A percentile compares a stretch with the other conserved stretches of the same genome.
phyloP scores from a whole-genome alignment of 768 basidiomycete genomes.

The Neoboletus subvelutipes region DNA sequence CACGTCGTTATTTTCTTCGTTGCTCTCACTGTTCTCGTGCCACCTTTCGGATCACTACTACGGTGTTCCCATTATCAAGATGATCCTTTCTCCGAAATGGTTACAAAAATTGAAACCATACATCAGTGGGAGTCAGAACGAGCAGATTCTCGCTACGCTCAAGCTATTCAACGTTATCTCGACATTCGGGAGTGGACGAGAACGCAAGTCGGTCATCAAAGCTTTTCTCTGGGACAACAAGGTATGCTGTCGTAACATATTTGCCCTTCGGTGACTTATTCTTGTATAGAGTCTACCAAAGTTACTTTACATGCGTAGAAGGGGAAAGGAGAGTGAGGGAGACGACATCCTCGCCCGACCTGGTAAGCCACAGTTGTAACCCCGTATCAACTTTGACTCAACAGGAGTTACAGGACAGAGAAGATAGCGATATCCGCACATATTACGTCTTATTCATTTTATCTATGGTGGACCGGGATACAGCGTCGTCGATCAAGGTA shows the following conservation, averaged over 20 bases:
- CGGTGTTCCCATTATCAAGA: conserved; percentile 63
- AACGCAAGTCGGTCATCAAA: conserved; percentile 62
- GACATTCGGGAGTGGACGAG: conserved; percentile 61
- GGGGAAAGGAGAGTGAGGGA: conserved; percentile 41
- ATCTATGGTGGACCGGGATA: conserved; percentile 60
- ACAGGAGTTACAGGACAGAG: conserved; percentile 1
- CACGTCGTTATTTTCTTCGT: conserved; percentile 52
- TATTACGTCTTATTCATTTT: conserved; percentile 71
- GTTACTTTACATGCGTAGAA: conserved; percentile 70
- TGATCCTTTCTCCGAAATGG: conserved; percentile 54
- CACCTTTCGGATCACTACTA: conserved; percentile 68
- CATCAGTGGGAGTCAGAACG: conserved; percentile 59
- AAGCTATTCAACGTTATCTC: conserved; percentile 64
- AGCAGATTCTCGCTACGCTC: conserved; percentile 63
- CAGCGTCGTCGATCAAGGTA: conserved; percentile 52
- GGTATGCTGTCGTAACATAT: conserved; percentile 35
- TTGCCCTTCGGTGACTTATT: background rate
- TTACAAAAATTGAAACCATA: conserved; percentile 60
- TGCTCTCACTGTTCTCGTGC: conserved; percentile 61
- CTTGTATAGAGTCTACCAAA: conserved; percentile 56
- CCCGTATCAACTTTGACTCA: background rate
- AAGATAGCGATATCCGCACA: conserved; percentile 85
- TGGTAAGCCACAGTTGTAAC: conserved; percentile 39
- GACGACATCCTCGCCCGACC: conserved; percentile 50
- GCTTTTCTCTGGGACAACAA: conserved; percentile 79